Evolutionary conservation across 768 basidiomycete genomes (phyloP), one percentile per base, ranked within the genome.

Genomic region (Hortiboletus flavorubellus): DNA sequence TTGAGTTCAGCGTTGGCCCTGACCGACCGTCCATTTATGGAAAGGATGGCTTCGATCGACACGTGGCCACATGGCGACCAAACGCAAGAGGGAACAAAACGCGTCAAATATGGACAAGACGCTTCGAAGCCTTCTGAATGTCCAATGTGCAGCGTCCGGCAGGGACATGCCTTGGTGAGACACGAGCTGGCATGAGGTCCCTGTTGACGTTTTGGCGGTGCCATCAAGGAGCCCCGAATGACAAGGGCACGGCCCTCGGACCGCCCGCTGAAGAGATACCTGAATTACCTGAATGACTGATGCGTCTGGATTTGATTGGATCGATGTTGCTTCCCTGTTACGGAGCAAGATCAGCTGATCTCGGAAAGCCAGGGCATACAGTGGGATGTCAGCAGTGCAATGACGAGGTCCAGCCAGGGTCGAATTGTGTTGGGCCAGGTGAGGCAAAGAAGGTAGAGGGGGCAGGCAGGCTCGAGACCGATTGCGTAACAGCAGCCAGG

Each of bases 111-210:
- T 14, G 56, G 46, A 38, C 37, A 26, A 9, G 46, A 9, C 48
- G 45, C 15, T 23, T 26, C 26, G 26, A 26, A 26, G 26, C 26
- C 26, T 26, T 26, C 26, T 26, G 26, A 26, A 26, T 5, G 26
- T 26, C 26, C 26, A 26, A 26, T 26, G 26, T 12, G 43, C 47
- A 48, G 47, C 59, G 15, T 62, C 26, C 2, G 18, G 33, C 46
- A 63, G 55, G 60, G 60, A 49, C 55, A 43, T 4, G 8, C 9
- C 30, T 15, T n/a, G 46, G 41, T 61, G 49, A 31, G 58, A 60
- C 26, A 26, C 5, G 26, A 26, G 26, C 26, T 26, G 31, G 30
- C n/a, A 26, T 48, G 15, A 29, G 39, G 11, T 34, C 46, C 5
- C 31, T 35, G 30, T n/a, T 14, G 16, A 43, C 21, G 55, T 46